Evolutionary conservation across 2,329 filamentous ascomycete genomes (phyloP).

Genomic region (Penicillium glabrum): DNA sequence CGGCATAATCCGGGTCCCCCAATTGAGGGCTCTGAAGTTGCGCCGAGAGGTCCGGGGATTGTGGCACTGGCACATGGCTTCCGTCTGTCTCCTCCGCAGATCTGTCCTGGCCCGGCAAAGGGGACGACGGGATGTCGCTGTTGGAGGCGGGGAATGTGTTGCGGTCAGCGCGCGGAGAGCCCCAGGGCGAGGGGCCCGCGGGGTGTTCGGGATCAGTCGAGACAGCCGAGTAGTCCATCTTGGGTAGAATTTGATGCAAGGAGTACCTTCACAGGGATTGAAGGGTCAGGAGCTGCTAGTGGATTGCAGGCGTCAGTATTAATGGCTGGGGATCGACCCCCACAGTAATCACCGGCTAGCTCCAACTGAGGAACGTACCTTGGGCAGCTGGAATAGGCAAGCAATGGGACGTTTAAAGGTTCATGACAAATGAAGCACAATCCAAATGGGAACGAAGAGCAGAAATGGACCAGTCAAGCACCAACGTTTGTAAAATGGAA

Average conservation of each 20-base stretch:
- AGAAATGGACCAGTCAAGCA: background rate
- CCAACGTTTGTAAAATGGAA: background rate
- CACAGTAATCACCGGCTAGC: slow-evolving; percentile 19
- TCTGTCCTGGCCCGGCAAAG: slow-evolving; percentile 39
- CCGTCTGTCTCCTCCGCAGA: slow-evolving; percentile 32
- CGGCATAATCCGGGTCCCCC: slow-evolving; percentile 36
- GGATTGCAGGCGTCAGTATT: slow-evolving; percentile 25
- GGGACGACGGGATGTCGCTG: slow-evolving; percentile 43
- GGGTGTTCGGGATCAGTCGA: slow-evolving; percentile 60
- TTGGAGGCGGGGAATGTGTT: slow-evolving; percentile 33
- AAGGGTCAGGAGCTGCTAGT: slow-evolving; percentile 20
- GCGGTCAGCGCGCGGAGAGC: slow-evolving; percentile 56
- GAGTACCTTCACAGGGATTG: slow-evolving; percentile 15
- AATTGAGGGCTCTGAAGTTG: slow-evolving; percentile 42
- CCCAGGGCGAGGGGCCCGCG: slow-evolving; percentile 63
- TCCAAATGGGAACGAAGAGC: background rate
- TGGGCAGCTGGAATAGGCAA: background rate
- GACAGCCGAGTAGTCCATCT: slow-evolving; percentile 67
- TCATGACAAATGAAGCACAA: background rate
- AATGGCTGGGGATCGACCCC: slow-evolving; percentile 19
- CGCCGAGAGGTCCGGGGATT: slow-evolving; percentile 48
- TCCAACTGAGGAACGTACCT: slow-evolving; percentile 2
- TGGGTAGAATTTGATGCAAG: slow-evolving; percentile 17
- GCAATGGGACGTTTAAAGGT: background rate
- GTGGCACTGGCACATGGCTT: slow-evolving; percentile 18